These are phyloP conservation scores for Herpetomonas tarakana DNA, from an alignment of 208 protist species.

Conservation along the genomic window DNA sequence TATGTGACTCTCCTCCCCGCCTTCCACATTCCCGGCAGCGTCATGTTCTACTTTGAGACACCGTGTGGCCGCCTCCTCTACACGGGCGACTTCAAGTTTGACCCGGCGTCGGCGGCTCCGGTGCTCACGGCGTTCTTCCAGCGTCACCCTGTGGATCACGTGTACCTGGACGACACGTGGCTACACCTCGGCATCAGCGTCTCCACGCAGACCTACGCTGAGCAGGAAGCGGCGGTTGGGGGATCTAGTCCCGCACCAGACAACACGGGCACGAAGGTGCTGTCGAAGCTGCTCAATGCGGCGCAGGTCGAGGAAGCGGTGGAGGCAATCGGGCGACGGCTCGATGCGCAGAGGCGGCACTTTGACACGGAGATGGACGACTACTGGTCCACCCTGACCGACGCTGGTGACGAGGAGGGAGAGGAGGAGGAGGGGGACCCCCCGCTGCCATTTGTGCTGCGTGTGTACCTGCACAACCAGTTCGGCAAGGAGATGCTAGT, in stretches of 20 bases:
- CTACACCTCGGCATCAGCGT: constrained; percentile 50
- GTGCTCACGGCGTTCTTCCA: constrained; percentile 44
- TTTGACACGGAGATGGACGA: constrained; percentile 7
- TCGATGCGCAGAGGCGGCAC: constrained; percentile 41
- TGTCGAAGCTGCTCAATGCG: constrained; percentile 59
- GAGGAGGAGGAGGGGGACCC: neutral
- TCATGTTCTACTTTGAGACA: constrained; percentile 71
- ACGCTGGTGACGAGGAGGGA: neutral
- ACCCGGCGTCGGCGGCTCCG: constrained; percentile 16
- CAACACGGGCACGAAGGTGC: constrained; percentile 26
- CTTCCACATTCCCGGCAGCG: constrained; percentile 77
- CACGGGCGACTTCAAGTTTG: constrained; percentile 83
- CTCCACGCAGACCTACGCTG: constrained; percentile 3
- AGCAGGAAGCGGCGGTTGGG: constrained; percentile 10
- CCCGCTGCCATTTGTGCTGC: constrained; percentile 42
- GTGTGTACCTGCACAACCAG: constrained; percentile 79
- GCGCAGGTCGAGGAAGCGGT: constrained; percentile 65
- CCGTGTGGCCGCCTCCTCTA: constrained; percentile 55
- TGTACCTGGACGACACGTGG: constrained; percentile 86
- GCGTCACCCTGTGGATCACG: constrained; percentile 60
- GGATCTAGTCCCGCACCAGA: too few relatives aligned
- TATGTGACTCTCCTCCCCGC: constrained; percentile 51
- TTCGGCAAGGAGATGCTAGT: constrained; percentile 78
- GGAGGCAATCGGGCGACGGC: constrained; percentile 61
- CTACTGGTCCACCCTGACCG: too few relatives aligned